A percentile compares a stretch with the other conserved stretches of the same genome.
phyloP scores from a whole-genome alignment of 2,329 filamentous ascomycete genomes.

The Hypoxylon sp. region DNA sequence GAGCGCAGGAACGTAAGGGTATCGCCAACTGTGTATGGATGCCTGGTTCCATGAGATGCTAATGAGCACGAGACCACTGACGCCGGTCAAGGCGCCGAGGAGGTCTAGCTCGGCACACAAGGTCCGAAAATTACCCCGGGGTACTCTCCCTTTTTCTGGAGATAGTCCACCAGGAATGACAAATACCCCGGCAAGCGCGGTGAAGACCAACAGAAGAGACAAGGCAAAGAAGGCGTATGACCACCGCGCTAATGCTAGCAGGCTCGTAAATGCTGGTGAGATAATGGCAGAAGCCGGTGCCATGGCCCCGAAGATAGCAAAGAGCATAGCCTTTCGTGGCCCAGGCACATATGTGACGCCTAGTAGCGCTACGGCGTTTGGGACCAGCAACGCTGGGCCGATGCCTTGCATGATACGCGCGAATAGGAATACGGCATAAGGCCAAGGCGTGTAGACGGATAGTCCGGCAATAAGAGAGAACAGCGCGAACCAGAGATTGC shows the following conservation, averaged over 20 bases:
- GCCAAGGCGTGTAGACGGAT: conserved; percentile 55
- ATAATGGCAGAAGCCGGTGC: conserved; percentile 53
- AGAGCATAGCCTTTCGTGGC: conserved; percentile 54
- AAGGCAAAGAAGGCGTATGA: conserved; percentile 53
- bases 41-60: conserved; percentile 75
- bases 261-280: conserved; percentile 50
- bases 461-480: conserved; percentile 64
- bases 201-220: conserved; percentile 47
- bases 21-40: conserved; percentile 66
- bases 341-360: conserved; percentile 63
- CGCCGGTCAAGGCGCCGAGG: conserved; percentile 58
- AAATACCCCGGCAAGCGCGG: conserved; percentile 47
- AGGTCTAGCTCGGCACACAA: conserved; percentile 50
- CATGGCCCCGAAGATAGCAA: conserved; percentile 55
- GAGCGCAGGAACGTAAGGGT: conserved; percentile 65
- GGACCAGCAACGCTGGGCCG: conserved; percentile 67
- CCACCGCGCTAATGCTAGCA: conserved; percentile 52
- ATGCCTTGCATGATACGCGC: conserved; percentile 64
- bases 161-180: conserved; percentile 48
- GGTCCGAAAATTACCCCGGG: conserved; percentile 39
- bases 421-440: conserved; percentile 57
- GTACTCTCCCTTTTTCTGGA: conserved; percentile 26
- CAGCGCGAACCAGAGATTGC: conserved; percentile 64
- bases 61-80: conserved; percentile 68
- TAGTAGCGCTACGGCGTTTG: conserved; percentile 68